Conservation (phyloP, 1,284 basidiomycete genomes). For the Sparassis latifolia region DNA sequence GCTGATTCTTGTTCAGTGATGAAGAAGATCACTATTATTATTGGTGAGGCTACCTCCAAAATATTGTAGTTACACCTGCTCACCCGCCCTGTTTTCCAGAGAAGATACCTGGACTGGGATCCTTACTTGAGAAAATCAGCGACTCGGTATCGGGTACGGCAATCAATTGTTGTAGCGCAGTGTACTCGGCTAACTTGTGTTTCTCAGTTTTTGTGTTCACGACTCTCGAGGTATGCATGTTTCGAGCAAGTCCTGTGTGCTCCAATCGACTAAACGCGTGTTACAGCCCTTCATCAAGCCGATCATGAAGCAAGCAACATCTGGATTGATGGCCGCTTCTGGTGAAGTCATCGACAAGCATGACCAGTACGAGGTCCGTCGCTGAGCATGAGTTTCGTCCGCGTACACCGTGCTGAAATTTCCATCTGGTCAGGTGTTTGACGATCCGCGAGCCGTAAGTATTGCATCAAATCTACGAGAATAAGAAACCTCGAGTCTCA, state of each 20-base stretch:
- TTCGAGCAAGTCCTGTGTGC: background rate
- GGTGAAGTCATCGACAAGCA: conserved; percentile 74
- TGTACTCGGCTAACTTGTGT: background rate
- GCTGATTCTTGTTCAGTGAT: conserved; percentile 36
- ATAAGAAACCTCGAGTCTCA: background rate
- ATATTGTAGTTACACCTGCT: background rate
- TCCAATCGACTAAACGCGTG: conserved; percentile 15
- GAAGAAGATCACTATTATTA: conserved; percentile 84
- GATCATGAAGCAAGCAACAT: conserved; percentile 59
- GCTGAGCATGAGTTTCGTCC: background rate
- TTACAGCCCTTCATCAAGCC: conserved; percentile 73
- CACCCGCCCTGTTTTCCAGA: conserved; percentile 30
- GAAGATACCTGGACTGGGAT: conserved; percentile 62
- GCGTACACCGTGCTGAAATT: background rate
- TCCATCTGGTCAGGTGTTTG: conserved; percentile 48
- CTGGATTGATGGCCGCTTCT: conserved; percentile 53
- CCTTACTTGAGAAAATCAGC: conserved; percentile 78
- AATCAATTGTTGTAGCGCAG: background rate
- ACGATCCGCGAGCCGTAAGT: conserved; percentile 62
- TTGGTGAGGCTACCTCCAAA: conserved; percentile 42
- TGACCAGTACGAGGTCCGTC: conserved; percentile 67
- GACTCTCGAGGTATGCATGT: conserved; percentile 39
- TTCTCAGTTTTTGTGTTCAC: conserved; percentile 73
- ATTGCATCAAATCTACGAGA: background rate
- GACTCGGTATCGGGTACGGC: conserved; percentile 64